A percentile compares a stretch with the other conserved stretches of the same genome.
Conservation (phyloP, 176 grass and related monocot species). For the Echinochloa phyllopogon region DNA sequence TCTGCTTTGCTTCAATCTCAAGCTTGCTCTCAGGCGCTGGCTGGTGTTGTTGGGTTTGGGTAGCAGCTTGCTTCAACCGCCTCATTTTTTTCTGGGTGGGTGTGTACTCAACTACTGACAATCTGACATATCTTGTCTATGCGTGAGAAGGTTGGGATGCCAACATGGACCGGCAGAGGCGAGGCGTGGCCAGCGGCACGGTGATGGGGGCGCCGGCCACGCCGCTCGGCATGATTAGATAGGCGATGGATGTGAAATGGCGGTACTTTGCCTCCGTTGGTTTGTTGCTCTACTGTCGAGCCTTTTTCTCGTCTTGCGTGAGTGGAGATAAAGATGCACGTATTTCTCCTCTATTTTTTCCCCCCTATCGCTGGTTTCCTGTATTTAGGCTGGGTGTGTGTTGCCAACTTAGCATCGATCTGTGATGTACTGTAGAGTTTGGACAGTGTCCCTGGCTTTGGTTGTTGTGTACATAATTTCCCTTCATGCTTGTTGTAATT, state of each 20-base stretch:
- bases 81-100: background rate
- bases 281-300: background rate
- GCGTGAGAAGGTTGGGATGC: slow-evolving; percentile 65
- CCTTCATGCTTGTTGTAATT: too few species aligned
- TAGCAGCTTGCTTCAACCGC: background rate
- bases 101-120: background rate
- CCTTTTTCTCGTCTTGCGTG: slow-evolving; percentile 1
- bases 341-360: background rate
- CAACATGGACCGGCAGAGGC: slow-evolving; percentile 76
- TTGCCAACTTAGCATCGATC: too few species aligned
- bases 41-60: background rate
- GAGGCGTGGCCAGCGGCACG: slow-evolving; percentile 45
- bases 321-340: slow-evolving; percentile 9
- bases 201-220: slow-evolving; percentile 79
- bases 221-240: slow-evolving; percentile 74
- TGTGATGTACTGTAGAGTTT: too few species aligned
- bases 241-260: slow-evolving; percentile 36
- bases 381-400: too few species aligned
- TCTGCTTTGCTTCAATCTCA: background rate
- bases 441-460: too few species aligned
- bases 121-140: slow-evolving; percentile 1
- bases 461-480: too few species aligned
- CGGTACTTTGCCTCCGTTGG: background rate
- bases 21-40: background rate
- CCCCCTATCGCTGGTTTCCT: too few species aligned